Conservation (phyloP, 768 basidiomycete genomes). For the Lentinula edodes region DNA sequence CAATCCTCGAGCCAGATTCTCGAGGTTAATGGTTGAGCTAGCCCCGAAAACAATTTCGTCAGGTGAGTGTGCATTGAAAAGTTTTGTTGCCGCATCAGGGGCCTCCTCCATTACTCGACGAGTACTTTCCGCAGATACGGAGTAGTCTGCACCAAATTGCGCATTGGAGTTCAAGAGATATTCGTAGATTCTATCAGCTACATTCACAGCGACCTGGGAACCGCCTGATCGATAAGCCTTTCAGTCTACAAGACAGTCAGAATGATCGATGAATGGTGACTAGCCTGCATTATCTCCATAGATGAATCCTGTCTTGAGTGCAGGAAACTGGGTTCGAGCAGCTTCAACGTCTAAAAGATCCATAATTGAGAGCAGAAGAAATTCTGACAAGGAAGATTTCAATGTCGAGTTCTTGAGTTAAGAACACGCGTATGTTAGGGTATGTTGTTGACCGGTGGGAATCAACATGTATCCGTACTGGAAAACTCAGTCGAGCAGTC, state of each 20-base stretch:
- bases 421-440: neutral
- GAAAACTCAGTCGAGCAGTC: too few relatives aligned
- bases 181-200: constrained; percentile 56
- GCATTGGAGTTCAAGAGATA: constrained; percentile 71
- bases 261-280: neutral
- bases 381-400: neutral
- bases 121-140: constrained; percentile 48
- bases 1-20: constrained; percentile 62
- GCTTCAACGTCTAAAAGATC: constrained; percentile 24
- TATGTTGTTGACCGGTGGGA: neutral
- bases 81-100: constrained; percentile 42
- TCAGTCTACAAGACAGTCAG: too few relatives aligned
- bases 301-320: constrained; percentile 36
- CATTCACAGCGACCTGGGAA: constrained; percentile 46
- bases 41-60: constrained; percentile 64
- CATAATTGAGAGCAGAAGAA: constrained; percentile 11
- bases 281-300: constrained; percentile 45
- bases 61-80: constrained; percentile 59
- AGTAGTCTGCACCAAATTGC: constrained; percentile 69
- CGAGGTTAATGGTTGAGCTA: constrained; percentile 63
- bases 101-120: constrained; percentile 43
- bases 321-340: constrained; percentile 39
- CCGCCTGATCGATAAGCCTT: constrained; percentile 26
- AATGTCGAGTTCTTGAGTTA: neutral
- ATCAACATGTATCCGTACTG: too few relatives aligned